Evolutionary conservation across 139 green algal species (phyloP).

Genomic region (Nannochloris sp.): DNA sequence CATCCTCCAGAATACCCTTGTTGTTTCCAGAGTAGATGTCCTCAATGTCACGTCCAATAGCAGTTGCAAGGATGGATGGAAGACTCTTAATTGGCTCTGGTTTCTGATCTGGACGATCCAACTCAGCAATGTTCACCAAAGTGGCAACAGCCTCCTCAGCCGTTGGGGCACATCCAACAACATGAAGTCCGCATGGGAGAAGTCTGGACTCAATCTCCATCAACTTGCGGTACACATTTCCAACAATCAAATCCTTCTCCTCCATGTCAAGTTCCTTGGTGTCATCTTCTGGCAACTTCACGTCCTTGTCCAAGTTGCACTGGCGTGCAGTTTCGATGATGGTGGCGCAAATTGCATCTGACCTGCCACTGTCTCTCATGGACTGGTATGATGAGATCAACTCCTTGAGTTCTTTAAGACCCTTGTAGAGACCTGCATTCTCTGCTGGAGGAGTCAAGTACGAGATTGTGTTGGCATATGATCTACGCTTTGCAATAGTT

Average conservation of each 20-base stretch:
- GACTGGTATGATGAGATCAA: conserved; percentile 91
- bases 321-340: conserved; percentile 91
- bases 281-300: conserved; percentile 72
- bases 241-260: conserved; percentile 70
- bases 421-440: conserved; percentile 91
- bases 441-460: conserved; percentile 98
- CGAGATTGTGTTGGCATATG: conserved; percentile 98
- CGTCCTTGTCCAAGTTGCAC: conserved; percentile 97
- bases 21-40: conserved; percentile 81
- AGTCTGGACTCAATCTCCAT: conserved; percentile 99
- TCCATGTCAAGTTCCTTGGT: conserved; percentile 62
- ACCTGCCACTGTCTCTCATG: conserved; percentile 79
- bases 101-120: conserved; percentile 82
- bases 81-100: conserved; percentile 71
- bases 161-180: conserved; percentile 84
- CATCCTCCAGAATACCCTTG: conserved; percentile 78
- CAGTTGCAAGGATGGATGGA: conserved; percentile 77
- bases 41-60: conserved; percentile 87
- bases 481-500: conserved; percentile 97
- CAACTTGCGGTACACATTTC: conserved; percentile 80
- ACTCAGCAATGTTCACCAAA: conserved; percentile 95
- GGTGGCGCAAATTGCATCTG: conserved; percentile 77
- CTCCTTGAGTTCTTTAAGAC: conserved; percentile 86
- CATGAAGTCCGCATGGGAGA: conserved; percentile 95
- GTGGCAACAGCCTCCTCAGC: conserved; percentile 93